Evolutionary conservation across 2,329 filamentous ascomycete species (phyloP).

Genomic region (Capronia epimyces): DNA sequence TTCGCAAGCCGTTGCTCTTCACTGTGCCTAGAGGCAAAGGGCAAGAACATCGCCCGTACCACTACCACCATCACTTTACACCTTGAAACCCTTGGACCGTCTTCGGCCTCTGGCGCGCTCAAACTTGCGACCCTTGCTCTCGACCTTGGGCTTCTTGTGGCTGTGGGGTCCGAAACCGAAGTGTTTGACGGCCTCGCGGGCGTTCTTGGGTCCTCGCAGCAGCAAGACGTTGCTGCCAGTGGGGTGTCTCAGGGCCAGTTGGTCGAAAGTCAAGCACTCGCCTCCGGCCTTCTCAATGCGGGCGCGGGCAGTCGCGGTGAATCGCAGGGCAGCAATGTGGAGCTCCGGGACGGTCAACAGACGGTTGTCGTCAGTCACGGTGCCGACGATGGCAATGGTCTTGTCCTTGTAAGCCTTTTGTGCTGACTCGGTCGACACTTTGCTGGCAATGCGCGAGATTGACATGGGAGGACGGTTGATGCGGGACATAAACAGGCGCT

Average conservation of each 20-base stretch:
- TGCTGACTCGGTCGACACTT: slow-evolving; percentile 45
- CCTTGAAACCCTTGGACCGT: slow-evolving; percentile 99
- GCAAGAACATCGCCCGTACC: slow-evolving; percentile 14
- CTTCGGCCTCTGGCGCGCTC: slow-evolving; percentile 98
- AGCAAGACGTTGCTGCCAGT: slow-evolving; percentile 96
- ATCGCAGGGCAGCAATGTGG: slow-evolving; percentile 87
- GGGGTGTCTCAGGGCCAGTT: slow-evolving; percentile 90
- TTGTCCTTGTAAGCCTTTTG: slow-evolving; percentile 57
- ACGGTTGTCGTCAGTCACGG: slow-evolving; percentile 97
- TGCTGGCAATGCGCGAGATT: slow-evolving; percentile 78
- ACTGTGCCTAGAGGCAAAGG: not conserved
- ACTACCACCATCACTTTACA: slow-evolving; percentile 47
- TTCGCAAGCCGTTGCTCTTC: not conserved
- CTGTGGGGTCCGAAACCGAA: slow-evolving; percentile 98
- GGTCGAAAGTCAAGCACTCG: slow-evolving; percentile 91
- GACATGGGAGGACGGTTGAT: slow-evolving; percentile 97
- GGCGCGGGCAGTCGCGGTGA: slow-evolving; percentile 92
- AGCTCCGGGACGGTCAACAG: slow-evolving; percentile 86
- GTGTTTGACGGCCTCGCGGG: slow-evolving; percentile 97
- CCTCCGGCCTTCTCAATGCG: slow-evolving; percentile 90
- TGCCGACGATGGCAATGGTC: slow-evolving; percentile 90
- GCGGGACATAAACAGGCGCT: slow-evolving; percentile 96
- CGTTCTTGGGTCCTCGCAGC: slow-evolving; percentile 96
- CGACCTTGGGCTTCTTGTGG: slow-evolving; percentile 97
- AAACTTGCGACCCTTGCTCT: slow-evolving; percentile 99